Evolutionary conservation across 805 yeast genomes (phyloP).

Genomic region (Saccharomycopsis fibuligera): DNA sequence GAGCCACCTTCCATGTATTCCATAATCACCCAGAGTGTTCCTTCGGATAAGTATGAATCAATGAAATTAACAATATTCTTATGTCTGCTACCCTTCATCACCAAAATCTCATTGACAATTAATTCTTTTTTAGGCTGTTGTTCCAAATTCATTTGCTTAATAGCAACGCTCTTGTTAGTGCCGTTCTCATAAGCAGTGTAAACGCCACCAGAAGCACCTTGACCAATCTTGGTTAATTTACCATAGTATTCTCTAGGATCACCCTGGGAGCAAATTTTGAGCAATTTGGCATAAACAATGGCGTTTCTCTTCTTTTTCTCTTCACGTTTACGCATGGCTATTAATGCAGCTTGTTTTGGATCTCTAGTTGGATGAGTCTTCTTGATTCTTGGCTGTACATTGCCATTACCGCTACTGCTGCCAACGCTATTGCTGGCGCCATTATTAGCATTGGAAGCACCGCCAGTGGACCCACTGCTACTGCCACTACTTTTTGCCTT

Average conservation of each 20-base stretch:
- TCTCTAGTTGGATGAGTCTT: slow-evolving; percentile 25
- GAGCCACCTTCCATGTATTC: slow-evolving; percentile 99
- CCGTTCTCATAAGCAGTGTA: slow-evolving; percentile 72
- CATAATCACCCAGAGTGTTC: slow-evolving; percentile 95
- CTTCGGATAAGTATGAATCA: slow-evolving; percentile 71
- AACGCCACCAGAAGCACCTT: slow-evolving; percentile 98
- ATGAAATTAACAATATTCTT: slow-evolving; percentile 90
- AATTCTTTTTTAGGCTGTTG: slow-evolving; percentile 94
- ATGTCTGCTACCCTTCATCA: slow-evolving; percentile 89
- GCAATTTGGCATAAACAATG: slow-evolving; percentile 63
- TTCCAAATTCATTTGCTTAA: slow-evolving; percentile 92
- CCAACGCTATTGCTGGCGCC: background rate
- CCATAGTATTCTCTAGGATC: slow-evolving; percentile 72
- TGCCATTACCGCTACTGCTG: background rate
- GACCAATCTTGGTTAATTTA: slow-evolving; percentile 81
- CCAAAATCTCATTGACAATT: slow-evolving; percentile 89
- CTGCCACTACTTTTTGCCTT: background rate
- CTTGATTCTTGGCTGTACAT: slow-evolving; percentile 26
- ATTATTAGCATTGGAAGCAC: background rate
- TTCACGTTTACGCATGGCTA: slow-evolving; percentile 66
- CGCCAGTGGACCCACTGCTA: background rate
- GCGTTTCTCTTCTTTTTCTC: slow-evolving; percentile 67
- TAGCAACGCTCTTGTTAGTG: slow-evolving; percentile 66
- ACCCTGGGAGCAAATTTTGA: slow-evolving; percentile 73
- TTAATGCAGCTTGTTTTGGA: slow-evolving; percentile 43